Base-by-base conservation (phyloP, 805 yeast species). In the Candida oleophila region DNA sequence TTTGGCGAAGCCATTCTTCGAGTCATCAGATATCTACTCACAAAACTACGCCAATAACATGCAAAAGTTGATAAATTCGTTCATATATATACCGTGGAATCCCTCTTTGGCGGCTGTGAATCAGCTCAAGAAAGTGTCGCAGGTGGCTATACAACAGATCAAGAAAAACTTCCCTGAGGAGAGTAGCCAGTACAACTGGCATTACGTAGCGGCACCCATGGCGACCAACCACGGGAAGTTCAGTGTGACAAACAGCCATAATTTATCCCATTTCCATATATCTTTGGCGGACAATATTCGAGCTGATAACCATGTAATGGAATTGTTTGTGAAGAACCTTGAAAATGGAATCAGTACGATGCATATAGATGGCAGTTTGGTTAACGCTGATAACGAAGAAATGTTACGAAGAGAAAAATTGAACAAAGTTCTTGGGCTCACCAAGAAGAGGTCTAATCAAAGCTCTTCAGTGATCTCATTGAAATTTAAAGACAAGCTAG, bases 41-140 rank as follows among this genome's bases (percentile, higher is more conserved):
- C 55, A 53, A 40, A 53, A 53, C 42, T 51, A 46, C 41, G 11
- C 9, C 16, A 15, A 22, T 22, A 42, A 42, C 32, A 42, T 3
- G 14, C 19, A 42, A 18, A 52, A 45, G 20, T 48, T 48, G 51
- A 42, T 49, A n/a, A 38, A 45, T 20, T 33, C 46, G 12, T 53
- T 47, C 43, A 20, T 47, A 7, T 47, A 49, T 22, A 45, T 53
- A 18, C 54, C 52, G 4, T 53, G 56, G 56, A 43, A 39, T n/a
- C 56, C 56, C 12, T 44, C 50, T n/a, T 22, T 47, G 22, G 33
- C 40, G n/a, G 45, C 49, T 15, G 34, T 49, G 11, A 45, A 41
- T n/a, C 42, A 39, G 18, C 41, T 53, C 11, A 49, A 53, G 36
- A 28, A 15, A 20, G 22, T 47, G 9, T 44, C 49, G 7, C 49